These are phyloP conservation scores for Saturnispora zaruensis DNA, from an alignment of 805 yeast genomes.

Conservation along the genomic window DNA sequence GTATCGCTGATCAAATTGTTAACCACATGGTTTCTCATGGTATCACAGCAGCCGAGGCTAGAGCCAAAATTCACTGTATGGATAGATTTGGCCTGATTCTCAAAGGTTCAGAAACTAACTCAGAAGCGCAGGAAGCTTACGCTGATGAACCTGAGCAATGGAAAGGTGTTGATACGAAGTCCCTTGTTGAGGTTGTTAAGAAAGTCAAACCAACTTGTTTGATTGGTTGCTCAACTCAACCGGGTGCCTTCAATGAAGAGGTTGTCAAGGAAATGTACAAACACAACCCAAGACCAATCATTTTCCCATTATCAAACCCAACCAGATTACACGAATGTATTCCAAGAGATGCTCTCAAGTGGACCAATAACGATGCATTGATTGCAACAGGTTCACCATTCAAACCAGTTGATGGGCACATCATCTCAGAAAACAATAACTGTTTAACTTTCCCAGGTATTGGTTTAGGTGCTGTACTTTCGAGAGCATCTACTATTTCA, in stretches of 20 bases:
- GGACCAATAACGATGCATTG: constrained; percentile 88
- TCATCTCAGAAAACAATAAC: constrained; percentile 90
- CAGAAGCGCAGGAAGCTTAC: constrained; percentile 57
- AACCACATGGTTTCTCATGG: constrained; percentile 84
- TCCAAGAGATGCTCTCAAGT: constrained; percentile 80
- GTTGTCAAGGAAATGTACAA: constrained; percentile 84
- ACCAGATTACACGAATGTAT: constrained; percentile 91
- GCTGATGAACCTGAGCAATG: constrained; percentile 74
- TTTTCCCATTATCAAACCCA: constrained; percentile 94
- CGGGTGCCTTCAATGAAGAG: constrained; percentile 87
- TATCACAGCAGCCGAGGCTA: constrained; percentile 60
- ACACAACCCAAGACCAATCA: constrained; percentile 78
- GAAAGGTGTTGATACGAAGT: constrained; percentile 64
- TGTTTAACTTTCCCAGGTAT: constrained; percentile 98
- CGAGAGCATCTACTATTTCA: constrained; percentile 74
- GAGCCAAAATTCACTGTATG: constrained; percentile 63
- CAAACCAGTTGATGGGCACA: constrained; percentile 81
- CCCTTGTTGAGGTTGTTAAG: constrained; percentile 57
- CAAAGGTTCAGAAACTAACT: constrained; percentile 41
- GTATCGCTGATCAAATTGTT: constrained; percentile 89
- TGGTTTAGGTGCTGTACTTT: constrained; percentile 88
- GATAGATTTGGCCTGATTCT: constrained; percentile 79
- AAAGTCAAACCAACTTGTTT: constrained; percentile 81
- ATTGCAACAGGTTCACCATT: constrained; percentile 99
- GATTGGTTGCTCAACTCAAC: constrained; percentile 93